Percentiles rank a stretch among this genome's conserved stretches.
These are phyloP conservation scores for Sorghum bicolor DNA, from an alignment of 176 grass and related monocot genomes.

Conservation along the genomic window DNA sequence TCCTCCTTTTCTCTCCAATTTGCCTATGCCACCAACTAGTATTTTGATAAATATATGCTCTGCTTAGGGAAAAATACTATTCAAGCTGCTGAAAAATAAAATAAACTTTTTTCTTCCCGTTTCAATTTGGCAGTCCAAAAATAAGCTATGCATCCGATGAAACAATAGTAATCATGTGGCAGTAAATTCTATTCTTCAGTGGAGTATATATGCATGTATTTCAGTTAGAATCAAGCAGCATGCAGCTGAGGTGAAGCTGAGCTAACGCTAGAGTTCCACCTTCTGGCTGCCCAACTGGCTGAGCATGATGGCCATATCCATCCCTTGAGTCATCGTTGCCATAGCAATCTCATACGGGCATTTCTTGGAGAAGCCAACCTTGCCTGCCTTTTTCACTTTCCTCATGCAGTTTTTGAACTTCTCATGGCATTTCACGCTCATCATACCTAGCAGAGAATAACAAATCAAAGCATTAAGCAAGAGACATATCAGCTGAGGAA, in stretches of 20 bases:
- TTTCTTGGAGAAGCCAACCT: constrained; percentile 63
- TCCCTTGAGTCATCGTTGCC: constrained; percentile 83
- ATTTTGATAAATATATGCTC: background rate
- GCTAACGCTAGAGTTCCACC: constrained; percentile 48
- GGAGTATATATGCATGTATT: background rate
- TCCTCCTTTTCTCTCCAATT: background rate
- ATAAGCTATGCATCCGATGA: background rate
- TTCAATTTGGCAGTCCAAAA: background rate
- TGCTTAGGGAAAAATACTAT: background rate
- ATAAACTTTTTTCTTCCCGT: background rate
- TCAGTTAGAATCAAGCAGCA: background rate
- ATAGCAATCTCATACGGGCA: constrained; percentile 75
- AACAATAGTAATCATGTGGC: background rate
- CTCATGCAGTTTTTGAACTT: constrained; percentile 86
- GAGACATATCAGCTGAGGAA: background rate
- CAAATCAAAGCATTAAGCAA: background rate
- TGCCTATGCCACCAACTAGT: background rate
- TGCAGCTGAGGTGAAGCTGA: background rate
- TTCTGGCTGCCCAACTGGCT: constrained; percentile 52
- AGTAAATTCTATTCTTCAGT: background rate
- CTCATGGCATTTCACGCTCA: constrained; percentile 73
- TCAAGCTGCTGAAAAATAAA: background rate
- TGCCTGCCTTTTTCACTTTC: constrained; percentile 76
- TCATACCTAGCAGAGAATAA: constrained; percentile 41
- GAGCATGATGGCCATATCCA: constrained; percentile 96